A percentile compares a stretch with the other conserved stretches of the same genome.
These are phyloP conservation scores for Paecilomyces sp. DNA, from an alignment of 2,329 filamentous ascomycete species.

Conservation along the genomic window DNA sequence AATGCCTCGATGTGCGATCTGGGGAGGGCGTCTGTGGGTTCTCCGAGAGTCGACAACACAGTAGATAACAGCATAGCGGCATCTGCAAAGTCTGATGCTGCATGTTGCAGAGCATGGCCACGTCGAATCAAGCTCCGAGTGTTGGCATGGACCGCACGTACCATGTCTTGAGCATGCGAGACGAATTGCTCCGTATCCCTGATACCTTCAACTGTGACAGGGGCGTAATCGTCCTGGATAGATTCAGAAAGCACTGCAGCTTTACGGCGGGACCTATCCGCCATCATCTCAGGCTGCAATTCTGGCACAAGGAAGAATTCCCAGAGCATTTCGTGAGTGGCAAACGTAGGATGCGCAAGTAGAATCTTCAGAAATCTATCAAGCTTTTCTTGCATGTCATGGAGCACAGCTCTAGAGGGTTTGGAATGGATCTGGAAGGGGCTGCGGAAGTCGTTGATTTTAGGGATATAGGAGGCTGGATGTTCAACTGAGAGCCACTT, in stretches of 20 bases:
- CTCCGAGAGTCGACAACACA: constrained; percentile 44
- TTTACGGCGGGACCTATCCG: constrained; percentile 79
- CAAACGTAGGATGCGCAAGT: constrained; percentile 81
- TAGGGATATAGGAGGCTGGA: constrained; percentile 90
- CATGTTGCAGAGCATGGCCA: constrained; percentile 65
- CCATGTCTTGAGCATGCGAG: constrained; percentile 80
- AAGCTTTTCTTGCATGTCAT: constrained; percentile 78
- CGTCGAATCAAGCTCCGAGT: constrained; percentile 76
- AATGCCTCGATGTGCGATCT: constrained; percentile 61
- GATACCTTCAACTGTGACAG: constrained; percentile 62
- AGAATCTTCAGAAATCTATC: constrained; percentile 85
- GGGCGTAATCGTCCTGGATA: constrained; percentile 81
- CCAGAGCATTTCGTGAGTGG: constrained; percentile 96
- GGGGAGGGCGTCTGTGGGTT: constrained; percentile 58
- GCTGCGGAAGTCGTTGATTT: constrained; percentile 67
- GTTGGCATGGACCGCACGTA: constrained; percentile 75
- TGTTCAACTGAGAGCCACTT: constrained; percentile 80
- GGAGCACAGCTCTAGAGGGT: constrained; percentile 77
- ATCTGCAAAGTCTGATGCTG: constrained; percentile 43
- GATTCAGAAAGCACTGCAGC: constrained; percentile 75
- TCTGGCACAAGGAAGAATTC: constrained; percentile 98
- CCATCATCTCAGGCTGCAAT: constrained; percentile 82
- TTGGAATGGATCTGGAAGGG: constrained; percentile 91
- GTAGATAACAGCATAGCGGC: constrained; percentile 35
- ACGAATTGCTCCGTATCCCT: constrained; percentile 90